These are phyloP conservation scores for Rhizopus microsporus DNA, from an alignment of 371 early-diverging fungal species.

Conservation along the genomic window DNA sequence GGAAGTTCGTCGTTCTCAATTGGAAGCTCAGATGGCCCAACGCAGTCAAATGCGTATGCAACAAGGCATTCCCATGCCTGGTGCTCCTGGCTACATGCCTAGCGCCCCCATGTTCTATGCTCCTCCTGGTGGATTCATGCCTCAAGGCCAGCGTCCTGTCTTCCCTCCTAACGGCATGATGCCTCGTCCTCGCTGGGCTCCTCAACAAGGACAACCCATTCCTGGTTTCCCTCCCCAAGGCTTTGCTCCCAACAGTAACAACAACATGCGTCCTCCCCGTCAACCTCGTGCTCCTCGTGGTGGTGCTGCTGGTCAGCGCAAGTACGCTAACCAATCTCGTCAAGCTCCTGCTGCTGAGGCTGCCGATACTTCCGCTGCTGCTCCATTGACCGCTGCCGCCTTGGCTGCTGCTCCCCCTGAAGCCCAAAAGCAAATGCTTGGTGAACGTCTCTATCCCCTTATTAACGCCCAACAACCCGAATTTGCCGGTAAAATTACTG, in stretches of 20 bases:
- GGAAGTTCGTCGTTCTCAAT: slow-evolving; percentile 91
- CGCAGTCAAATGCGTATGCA: slow-evolving; percentile 82
- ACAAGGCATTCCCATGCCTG: slow-evolving; percentile 52
- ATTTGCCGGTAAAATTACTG: slow-evolving; percentile 96
- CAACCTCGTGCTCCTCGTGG: slow-evolving; percentile 63
- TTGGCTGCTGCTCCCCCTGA: slow-evolving; percentile 83
- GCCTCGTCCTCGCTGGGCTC: slow-evolving; percentile 80
- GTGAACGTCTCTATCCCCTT: slow-evolving; percentile 92
- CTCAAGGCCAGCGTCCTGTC: slow-evolving; percentile 69
- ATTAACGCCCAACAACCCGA: slow-evolving; percentile 68
- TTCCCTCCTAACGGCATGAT: slow-evolving; percentile 75
- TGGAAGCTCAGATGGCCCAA: slow-evolving; percentile 94
- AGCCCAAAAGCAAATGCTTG: slow-evolving; percentile 93
- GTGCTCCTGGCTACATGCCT: slow-evolving; percentile 52
- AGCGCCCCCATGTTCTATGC: slow-evolving; percentile 58
- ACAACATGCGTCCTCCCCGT: slow-evolving; percentile 49
- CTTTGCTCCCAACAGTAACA: slow-evolving; percentile 34
- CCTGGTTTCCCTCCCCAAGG: slow-evolving; percentile 58
- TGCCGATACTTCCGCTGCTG: slow-evolving; percentile 41
- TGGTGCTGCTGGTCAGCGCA: slow-evolving; percentile 59
- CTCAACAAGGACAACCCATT: slow-evolving; percentile 62
- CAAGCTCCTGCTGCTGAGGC: slow-evolving; percentile 36
- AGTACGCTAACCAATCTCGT: slow-evolving; percentile 47
- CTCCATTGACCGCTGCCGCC: slow-evolving; percentile 74
- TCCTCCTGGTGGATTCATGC: slow-evolving; percentile 57